Percentiles rank a stretch among this genome's conserved stretches.
Evolutionary conservation across 2,329 filamentous ascomycete genomes (phyloP).

Genomic region (Talaromyces sp.): DNA sequence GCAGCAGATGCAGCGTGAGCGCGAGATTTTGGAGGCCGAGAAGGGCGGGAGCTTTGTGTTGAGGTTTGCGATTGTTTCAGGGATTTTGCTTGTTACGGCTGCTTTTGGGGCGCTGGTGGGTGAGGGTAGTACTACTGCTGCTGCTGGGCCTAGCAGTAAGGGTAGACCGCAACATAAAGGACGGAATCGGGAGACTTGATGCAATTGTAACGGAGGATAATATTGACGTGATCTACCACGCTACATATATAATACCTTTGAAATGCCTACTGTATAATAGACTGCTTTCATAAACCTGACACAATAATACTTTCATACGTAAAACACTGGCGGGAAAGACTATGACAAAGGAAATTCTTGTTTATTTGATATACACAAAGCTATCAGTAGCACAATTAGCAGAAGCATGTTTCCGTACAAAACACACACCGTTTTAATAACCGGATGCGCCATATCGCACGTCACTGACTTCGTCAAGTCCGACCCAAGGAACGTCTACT

Average conservation of each 20-base stretch:
- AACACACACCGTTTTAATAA: slow-evolving; percentile 29
- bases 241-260: not conserved
- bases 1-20: slow-evolving; percentile 35
- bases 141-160: not conserved
- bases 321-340: not conserved
- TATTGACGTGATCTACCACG: no score
- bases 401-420: slow-evolving; percentile 1
- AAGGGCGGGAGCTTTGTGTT: slow-evolving; percentile 28
- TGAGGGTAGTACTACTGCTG: not conserved
- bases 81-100: slow-evolving; percentile 35
- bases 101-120: slow-evolving; percentile 24
- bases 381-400: slow-evolving; percentile 6
- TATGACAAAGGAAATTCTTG: slow-evolving; percentile 17
- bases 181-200: not conserved
- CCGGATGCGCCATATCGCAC: slow-evolving; percentile 1
- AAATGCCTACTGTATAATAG: not conserved
- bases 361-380: slow-evolving; percentile 17
- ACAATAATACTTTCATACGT: not conserved
- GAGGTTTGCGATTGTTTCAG: slow-evolving; percentile 39
- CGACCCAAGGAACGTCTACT: slow-evolving; percentile 7
- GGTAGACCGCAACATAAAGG: not conserved
- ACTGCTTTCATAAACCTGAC: not conserved
- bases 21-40: slow-evolving; percentile 30
- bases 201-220: not conserved
- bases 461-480: slow-evolving; percentile 17